phyloP scores from a whole-genome alignment of 495 filamentous ascomycete genomes.

The Bathelium albidoporum region DNA sequence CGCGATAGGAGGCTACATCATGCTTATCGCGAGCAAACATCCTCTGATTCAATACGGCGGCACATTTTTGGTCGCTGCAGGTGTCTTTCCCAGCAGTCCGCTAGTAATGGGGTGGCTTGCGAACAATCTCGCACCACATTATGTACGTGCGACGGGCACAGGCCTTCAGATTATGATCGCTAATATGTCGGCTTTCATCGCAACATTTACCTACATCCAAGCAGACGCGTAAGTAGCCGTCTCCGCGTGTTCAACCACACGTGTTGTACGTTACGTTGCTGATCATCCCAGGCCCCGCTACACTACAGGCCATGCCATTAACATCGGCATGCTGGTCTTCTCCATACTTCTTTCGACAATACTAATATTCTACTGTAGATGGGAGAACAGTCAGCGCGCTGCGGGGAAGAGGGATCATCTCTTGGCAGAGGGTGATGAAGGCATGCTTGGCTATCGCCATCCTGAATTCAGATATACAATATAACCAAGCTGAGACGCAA shows the following conservation, averaged over 20 bases:
- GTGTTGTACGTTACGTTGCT: not conserved
- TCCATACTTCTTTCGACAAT: constrained; percentile 28
- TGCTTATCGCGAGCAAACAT: constrained; percentile 20
- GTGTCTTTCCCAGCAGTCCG: constrained; percentile 22
- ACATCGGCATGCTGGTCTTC: constrained; percentile 34
- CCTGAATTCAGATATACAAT: constrained; percentile 39
- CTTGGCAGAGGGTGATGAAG: constrained; percentile 28
- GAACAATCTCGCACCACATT: constrained; percentile 39
- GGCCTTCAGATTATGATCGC: constrained; percentile 37
- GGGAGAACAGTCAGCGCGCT: constrained; percentile 39
- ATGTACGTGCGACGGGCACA: constrained; percentile 39
- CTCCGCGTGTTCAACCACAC: not conserved
- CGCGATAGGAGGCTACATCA: constrained; percentile 22
- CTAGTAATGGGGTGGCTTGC: constrained; percentile 31
- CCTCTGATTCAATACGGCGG: constrained; percentile 19
- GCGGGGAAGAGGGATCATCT: constrained; percentile 35
- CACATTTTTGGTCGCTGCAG: constrained; percentile 23
- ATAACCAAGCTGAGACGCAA: constrained; percentile 12
- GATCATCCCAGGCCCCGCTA: constrained; percentile 31
- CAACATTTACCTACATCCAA: constrained; percentile 40
- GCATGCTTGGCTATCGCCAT: constrained; percentile 35
- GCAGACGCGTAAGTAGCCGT: constrained; percentile 34
- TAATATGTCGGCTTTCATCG: constrained; percentile 43
- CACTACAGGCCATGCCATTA: constrained; percentile 38
- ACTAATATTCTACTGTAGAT: constrained; percentile 34